phyloP scores from a whole-genome alignment of 208 protist species.

The Trypanosoma platydactyli region DNA sequence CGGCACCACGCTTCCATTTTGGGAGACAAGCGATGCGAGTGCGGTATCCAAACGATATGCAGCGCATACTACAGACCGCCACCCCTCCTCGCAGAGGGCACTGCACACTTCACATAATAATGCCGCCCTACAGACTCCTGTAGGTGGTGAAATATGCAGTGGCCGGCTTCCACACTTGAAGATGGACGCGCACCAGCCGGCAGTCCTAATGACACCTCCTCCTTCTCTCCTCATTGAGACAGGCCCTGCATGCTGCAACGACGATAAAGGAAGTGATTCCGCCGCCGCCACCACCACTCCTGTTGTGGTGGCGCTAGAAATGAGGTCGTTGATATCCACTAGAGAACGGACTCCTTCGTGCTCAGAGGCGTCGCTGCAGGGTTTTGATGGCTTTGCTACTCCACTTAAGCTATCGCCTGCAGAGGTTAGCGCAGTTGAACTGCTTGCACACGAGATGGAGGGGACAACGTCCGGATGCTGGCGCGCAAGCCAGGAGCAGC shows the following conservation, averaged over 20 bases:
- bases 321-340: too few species aligned
- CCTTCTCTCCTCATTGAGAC: neutral
- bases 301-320: neutral
- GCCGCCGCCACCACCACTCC: neutral
- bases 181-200: neutral
- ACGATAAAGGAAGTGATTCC: neutral
- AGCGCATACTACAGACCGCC: neutral
- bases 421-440: constrained; percentile 21
- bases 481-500: constrained; percentile 7
- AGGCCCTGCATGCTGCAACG: neutral
- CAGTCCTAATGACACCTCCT: neutral
- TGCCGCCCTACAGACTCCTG: neutral
- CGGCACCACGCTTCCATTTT: constrained; percentile 37
- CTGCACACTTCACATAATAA: neutral
- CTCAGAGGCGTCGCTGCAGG: constrained; percentile 1
- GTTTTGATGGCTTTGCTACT: neutral
- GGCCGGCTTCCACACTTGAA: neutral
- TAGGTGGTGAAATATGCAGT: neutral
- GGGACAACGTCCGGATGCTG: neutral
- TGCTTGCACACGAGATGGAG: constrained; percentile 19
- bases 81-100: neutral
- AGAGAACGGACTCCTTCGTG: neutral
- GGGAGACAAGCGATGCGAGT: constrained; percentile 29
- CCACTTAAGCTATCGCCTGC: constrained; percentile 6
- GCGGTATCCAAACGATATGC: neutral